Conservation (phyloP, 768 basidiomycete species). For the Boletus tomentosulus region DNA sequence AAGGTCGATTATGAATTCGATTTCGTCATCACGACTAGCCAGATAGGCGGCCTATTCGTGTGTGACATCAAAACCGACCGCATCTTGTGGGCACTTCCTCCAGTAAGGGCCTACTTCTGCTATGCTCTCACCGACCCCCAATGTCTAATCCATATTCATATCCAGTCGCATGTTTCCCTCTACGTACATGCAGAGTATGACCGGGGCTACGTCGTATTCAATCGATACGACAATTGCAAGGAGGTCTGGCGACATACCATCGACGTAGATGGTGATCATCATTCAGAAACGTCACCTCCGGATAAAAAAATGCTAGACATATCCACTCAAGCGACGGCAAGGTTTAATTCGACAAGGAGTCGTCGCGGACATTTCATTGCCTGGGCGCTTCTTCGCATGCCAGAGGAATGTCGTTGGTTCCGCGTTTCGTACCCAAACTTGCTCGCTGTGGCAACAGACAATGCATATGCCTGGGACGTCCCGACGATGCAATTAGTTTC, state of each 20-base stretch:
- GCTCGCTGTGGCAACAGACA: constrained; percentile 41
- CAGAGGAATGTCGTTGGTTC: constrained; percentile 46
- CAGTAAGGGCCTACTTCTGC: constrained; percentile 27
- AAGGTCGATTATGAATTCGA: constrained; percentile 67
- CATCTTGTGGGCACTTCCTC: constrained; percentile 60
- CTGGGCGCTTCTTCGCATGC: constrained; percentile 53
- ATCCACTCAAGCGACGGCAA: constrained; percentile 19
- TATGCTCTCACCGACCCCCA: neutral
- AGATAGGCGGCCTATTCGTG: constrained; percentile 54
- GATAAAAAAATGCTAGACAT: constrained; percentile 26
- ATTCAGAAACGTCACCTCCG: constrained; percentile 30
- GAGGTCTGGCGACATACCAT: constrained; percentile 65
- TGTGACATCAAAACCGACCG: constrained; percentile 68
- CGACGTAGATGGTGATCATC: constrained; percentile 26
- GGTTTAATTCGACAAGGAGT: constrained; percentile 5
- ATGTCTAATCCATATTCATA: constrained; percentile 1
- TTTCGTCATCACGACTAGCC: constrained; percentile 55
- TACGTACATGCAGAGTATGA: constrained; percentile 71
- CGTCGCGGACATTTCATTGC: constrained; percentile 54
- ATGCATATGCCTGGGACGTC: constrained; percentile 62
- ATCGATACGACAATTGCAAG: constrained; percentile 50
- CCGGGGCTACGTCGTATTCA: constrained; percentile 67
- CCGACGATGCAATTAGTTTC: constrained; percentile 46
- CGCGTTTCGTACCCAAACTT: constrained; percentile 67
- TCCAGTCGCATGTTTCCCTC: constrained; percentile 7